Evolutionary conservation across 176 grass and related monocot species (phyloP).

Genomic region (Triticum timopheevii): DNA sequence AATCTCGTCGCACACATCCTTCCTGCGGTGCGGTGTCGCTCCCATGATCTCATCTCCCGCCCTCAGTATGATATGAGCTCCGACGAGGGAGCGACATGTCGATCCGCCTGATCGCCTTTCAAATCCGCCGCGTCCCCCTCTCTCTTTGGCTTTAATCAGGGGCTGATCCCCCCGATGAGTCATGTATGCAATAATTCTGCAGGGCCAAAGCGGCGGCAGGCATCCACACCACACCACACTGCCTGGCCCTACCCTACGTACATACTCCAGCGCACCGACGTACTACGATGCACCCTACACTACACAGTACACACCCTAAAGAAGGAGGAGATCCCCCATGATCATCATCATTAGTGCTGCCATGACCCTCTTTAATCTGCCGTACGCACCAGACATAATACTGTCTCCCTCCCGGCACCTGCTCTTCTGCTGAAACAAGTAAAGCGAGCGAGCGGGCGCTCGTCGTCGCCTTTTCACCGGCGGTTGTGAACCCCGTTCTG

Average conservation of each 20-base stretch:
- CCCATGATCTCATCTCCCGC: not conserved
- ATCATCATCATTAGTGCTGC: conserved; percentile 41
- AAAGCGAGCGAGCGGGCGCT: not conserved
- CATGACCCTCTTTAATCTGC: conserved; percentile 13
- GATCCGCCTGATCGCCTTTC: not conserved
- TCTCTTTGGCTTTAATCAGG: conserved; percentile 50
- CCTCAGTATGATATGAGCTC: not conserved
- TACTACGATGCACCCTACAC: not conserved
- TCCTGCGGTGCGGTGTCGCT: not conserved
- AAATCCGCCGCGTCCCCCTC: not conserved
- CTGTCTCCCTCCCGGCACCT: not conserved
- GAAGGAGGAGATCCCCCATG: not conserved
- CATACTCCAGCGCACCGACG: not conserved
- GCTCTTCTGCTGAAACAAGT: not conserved
- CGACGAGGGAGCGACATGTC: not conserved
- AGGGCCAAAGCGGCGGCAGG: conserved; percentile 32
- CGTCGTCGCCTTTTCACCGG: not conserved
- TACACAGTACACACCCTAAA: not conserved
- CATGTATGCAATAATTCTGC: conserved; percentile 49
- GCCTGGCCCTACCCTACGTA: conserved; percentile 26
- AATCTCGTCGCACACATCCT: conserved; percentile 22
- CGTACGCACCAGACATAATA: not conserved
- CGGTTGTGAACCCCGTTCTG: not conserved
- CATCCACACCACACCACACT: not conserved
- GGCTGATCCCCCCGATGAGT: conserved; percentile 15